Base-by-base conservation (phyloP, 345 rosid genomes). In the Syzygium aqueum region DNA sequence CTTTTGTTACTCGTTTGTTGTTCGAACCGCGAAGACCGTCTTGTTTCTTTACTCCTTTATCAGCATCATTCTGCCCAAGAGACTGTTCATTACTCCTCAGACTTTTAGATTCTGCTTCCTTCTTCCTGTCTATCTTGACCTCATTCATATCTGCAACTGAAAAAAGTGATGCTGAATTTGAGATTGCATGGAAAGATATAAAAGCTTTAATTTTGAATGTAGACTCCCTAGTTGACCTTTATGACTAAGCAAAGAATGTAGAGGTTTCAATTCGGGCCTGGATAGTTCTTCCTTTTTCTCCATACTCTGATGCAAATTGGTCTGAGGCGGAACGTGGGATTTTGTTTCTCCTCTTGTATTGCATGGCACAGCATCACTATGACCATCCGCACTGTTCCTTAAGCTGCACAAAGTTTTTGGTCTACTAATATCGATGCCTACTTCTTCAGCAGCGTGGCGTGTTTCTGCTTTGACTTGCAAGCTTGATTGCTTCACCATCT, bases 81-180 rank as follows among this genome's bases (percentile, higher is more conserved):
- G 91, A 80, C 77, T 87, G 90, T 85, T 88, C 84, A 84, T 33
- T 86, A 86, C 80, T 87, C 86, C 91, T 93, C 46, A 80, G 89
- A 53, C 85, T 92, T 87, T 85, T 92, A 90, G 90, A 90, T 91
- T 91, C 90, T 49, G 52, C 85, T 67, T 56, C 92, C 80, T 89
- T 89, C 73, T 65, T 87, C 33, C 16, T 19, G 23, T 78, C 53
- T 50, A 85, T 84, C 49, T 82, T 67, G 37, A 17, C 84, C 84
- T 89, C 89, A 51, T 88, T 90, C 85, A 84, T 90, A 50, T 88
- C 99, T 96, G 94, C 89, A 88, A 33, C 82, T 53, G 37, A 33
- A 87, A 92, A 84, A 86, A 67, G 56, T 56, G 57, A 61, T 49
- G 63, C 86, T 80, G 84, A 52, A 27, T 88, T 43, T 23, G 85